These are phyloP conservation scores for Pleurotus eryngii DNA, from an alignment of 768 basidiomycete genomes.

Conservation along the genomic window DNA sequence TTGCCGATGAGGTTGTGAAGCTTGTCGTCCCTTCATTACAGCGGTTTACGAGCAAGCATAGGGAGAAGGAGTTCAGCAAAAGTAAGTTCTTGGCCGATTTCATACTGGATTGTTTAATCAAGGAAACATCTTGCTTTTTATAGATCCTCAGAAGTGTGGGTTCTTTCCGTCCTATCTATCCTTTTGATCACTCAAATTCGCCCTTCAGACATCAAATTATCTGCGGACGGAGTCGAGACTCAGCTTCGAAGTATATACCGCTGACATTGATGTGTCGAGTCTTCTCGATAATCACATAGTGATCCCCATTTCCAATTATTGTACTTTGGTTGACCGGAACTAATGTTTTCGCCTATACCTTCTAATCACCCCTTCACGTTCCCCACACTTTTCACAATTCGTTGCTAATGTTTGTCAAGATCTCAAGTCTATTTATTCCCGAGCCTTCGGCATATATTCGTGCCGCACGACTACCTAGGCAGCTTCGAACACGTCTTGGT, in stretches of 20 bases:
- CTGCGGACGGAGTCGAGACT: background rate
- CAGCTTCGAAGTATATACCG: background rate
- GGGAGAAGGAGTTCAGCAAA: conserved; percentile 82
- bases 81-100: conserved; percentile 41
- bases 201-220: background rate
- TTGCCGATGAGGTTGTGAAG: conserved; percentile 74
- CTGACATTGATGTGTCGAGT: background rate
- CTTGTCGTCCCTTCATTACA: conserved; percentile 74
- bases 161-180: conserved; percentile 5
- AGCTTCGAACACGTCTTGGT: too few relatives aligned
- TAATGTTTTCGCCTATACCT: too few relatives aligned
- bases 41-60: conserved; percentile 70
- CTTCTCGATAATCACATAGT: too few relatives aligned
- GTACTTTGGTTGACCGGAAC: too few relatives aligned
- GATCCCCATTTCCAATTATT: too few relatives aligned
- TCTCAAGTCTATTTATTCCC: too few relatives aligned
- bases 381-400: too few relatives aligned
- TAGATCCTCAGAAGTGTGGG: conserved; percentile 74
- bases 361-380: too few relatives aligned
- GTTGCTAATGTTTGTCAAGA: too few relatives aligned
- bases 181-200: background rate
- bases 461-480: too few relatives aligned
- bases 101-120: background rate
- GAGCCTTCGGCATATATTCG: too few relatives aligned
- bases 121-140: background rate